These are phyloP conservation scores for Calonectria hawksworthii DNA, from an alignment of 2,329 filamentous ascomycete genomes.

Conservation along the genomic window DNA sequence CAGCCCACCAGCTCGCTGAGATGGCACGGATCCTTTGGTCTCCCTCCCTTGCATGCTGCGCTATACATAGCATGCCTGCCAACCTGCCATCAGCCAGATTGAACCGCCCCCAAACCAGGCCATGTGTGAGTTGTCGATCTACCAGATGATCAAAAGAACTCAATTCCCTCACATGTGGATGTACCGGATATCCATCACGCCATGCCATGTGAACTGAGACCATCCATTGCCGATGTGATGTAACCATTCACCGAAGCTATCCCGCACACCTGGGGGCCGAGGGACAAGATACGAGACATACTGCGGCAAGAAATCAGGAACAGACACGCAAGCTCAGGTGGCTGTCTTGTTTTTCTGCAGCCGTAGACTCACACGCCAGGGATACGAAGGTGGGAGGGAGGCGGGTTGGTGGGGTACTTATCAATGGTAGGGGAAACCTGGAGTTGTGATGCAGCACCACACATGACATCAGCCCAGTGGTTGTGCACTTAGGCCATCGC, in stretches of 20 bases:
- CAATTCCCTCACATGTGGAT: background rate
- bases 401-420: conserved; percentile 4
- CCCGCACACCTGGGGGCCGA: background rate
- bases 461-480: conserved; percentile 21
- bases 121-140: background rate
- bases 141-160: background rate
- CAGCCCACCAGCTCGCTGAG: background rate
- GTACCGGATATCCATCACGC: background rate
- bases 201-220: background rate
- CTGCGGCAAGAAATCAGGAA: background rate
- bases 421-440: background rate
- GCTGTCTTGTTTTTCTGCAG: conserved; percentile 9
- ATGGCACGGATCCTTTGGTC: background rate
- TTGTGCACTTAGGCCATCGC: background rate
- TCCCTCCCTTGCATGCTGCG: background rate
- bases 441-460: background rate
- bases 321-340: conserved; percentile 5
- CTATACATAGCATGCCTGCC: background rate
- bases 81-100: background rate
- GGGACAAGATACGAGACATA: background rate
- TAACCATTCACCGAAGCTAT: background rate
- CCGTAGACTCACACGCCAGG: background rate
- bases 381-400: background rate
- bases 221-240: background rate
- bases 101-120: background rate